Conservation (phyloP, 495 filamentous ascomycete genomes). For the Astrothelium subdiscretum region DNA sequence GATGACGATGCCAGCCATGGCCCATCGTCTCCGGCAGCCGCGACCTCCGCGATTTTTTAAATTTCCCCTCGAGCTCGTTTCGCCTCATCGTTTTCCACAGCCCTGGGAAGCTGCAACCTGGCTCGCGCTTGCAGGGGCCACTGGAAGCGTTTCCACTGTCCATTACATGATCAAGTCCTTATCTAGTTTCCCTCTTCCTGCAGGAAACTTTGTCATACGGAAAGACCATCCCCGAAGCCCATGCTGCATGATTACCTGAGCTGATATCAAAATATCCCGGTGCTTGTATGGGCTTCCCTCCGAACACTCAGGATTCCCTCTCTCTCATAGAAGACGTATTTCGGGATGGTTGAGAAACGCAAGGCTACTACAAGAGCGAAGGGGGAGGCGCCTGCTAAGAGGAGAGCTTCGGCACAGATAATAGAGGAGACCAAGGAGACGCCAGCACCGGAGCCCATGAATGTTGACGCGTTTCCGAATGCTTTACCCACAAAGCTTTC, state of each 20-base stretch:
- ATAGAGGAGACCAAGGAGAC: not conserved
- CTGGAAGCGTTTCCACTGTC: not conserved
- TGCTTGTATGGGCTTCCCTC: not conserved
- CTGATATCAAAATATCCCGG: not conserved
- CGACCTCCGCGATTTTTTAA: not conserved
- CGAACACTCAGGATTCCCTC: not conserved
- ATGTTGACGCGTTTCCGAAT: slow-evolving; percentile 14
- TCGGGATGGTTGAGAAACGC: slow-evolving; percentile 15
- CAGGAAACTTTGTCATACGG: not conserved
- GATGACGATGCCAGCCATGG: too few species aligned
- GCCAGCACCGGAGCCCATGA: not conserved
- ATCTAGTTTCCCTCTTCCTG: not conserved
- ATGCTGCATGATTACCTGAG: not conserved
- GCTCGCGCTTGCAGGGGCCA: not conserved
- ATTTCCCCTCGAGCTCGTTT: not conserved
- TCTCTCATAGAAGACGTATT: not conserved
- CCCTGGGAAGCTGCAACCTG: not conserved
- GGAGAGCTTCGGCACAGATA: slow-evolving; percentile 4
- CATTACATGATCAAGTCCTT: not conserved
- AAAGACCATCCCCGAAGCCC: not conserved
- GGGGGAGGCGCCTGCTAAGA: slow-evolving; percentile 11
- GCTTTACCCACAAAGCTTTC: slow-evolving; percentile 52
- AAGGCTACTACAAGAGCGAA: slow-evolving; percentile 6
- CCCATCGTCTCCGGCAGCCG: too few species aligned
- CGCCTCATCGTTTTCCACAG: not conserved